Evolutionary conservation across 129 eudicot species (phyloP), one percentile per base, ranked within the genome.

Genomic region (Solidago caesia): DNA sequence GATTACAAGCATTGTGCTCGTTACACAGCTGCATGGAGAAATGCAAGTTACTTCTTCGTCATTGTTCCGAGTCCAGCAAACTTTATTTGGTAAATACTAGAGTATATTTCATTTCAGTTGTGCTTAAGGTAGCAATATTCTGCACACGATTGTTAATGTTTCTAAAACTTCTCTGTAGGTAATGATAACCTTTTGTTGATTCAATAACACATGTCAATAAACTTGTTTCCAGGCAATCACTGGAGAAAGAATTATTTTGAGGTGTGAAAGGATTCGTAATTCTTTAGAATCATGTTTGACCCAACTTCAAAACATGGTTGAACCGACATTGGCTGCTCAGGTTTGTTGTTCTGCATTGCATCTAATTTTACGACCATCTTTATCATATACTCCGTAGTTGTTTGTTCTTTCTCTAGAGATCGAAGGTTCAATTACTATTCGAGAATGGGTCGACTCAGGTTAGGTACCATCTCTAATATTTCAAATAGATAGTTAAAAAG

Each of bases 41-140:
- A 41, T 75, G 74, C 74, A 70, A 71, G 16, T 39, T 56, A 43
- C 78, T 75, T 75, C 81, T 81, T 55, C 81, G 55, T 43, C 49
- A 64, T 47, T 81, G 84, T 81, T 76, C 81, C 6, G 84, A 81
- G 52, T 75, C 84, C 51, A 81, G 81, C 64, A 81, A 81, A 65
- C 81, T 81, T 70, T 81, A 81, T 71, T 81, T 81, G 81, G 84
- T 81, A 75, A 16, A 44, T 52, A 27, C 39, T 0, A 33, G 2
- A 33, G 2, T 33, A 33, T 33, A 33, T 3, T 33, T 21, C 21
- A 33, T 33, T 33, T 33, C 39, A 33, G 39, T 33, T 33, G 39
- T 33, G 39, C 3, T 33, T 33, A 33, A 33, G 39, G 39, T 33
- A 33, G 39, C 39, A 44, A 51, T 46, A 55, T 67, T 67, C 6